Conservation (phyloP, 2,329 filamentous ascomycete genomes). For the Cytospora piceicola region DNA sequence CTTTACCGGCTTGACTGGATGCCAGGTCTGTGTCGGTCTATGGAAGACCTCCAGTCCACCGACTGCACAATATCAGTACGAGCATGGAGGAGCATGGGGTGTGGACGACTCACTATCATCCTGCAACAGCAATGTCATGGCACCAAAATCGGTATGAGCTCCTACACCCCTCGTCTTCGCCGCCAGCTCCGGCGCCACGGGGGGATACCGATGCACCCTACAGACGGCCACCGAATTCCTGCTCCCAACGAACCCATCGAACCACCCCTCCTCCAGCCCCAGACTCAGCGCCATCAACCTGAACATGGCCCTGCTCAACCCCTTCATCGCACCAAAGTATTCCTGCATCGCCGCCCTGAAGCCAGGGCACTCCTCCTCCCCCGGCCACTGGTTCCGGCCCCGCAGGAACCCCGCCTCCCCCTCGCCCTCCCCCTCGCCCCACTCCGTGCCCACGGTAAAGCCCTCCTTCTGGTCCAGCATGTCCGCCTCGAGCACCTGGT, state of each 20-base stretch:
- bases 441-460: slow-evolving; percentile 27
- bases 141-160: slow-evolving; percentile 51
- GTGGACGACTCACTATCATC: slow-evolving; percentile 35
- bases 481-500: slow-evolving; percentile 42
- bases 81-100: background rate
- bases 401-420: slow-evolving; percentile 33
- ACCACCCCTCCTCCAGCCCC: slow-evolving; percentile 31
- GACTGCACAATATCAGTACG: slow-evolving; percentile 29
- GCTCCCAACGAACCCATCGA: slow-evolving; percentile 32
- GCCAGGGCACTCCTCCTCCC: slow-evolving; percentile 31
- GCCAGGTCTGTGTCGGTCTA: slow-evolving; percentile 43
- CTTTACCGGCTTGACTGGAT: slow-evolving; percentile 49
- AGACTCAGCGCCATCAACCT: slow-evolving; percentile 33
- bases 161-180: slow-evolving; percentile 46
- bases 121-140: slow-evolving; percentile 53
- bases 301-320: slow-evolving; percentile 32
- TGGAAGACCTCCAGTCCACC: slow-evolving; percentile 46
- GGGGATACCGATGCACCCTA: slow-evolving; percentile 45
- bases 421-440: slow-evolving; percentile 36
- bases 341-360: slow-evolving; percentile 32
- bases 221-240: slow-evolving; percentile 24
- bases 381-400: slow-evolving; percentile 40
- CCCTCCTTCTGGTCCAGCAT: slow-evolving; percentile 6
- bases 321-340: slow-evolving; percentile 33
- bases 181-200: slow-evolving; percentile 37